phyloP scores from a whole-genome alignment of 495 filamentous ascomycete species.

The Chlorociboria aeruginascens region DNA sequence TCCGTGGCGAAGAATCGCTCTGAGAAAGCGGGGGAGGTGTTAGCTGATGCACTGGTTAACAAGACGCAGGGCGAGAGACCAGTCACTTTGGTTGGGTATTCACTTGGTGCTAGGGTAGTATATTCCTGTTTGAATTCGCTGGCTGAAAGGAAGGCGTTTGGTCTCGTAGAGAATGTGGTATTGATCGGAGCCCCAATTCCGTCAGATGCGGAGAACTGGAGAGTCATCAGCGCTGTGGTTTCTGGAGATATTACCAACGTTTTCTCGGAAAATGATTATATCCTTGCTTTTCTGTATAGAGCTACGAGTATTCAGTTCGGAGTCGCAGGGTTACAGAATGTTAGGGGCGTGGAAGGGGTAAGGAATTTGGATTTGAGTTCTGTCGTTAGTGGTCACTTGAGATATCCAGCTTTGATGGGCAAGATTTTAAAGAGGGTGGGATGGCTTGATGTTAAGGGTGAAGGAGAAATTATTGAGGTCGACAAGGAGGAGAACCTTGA shows the following conservation, averaged over 20 bases:
- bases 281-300: slow-evolving; percentile 47
- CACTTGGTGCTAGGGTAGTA: slow-evolving; percentile 77
- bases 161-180: slow-evolving; percentile 72
- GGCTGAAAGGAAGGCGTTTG: slow-evolving; percentile 68
- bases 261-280: slow-evolving; percentile 46
- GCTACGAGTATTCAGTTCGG: slow-evolving; percentile 40
- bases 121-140: slow-evolving; percentile 68
- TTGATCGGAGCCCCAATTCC: slow-evolving; percentile 78
- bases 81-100: slow-evolving; percentile 83
- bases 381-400: slow-evolving; percentile 38
- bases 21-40: slow-evolving; percentile 74
- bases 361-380: slow-evolving; percentile 44
- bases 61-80: slow-evolving; percentile 81
- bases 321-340: slow-evolving; percentile 41
- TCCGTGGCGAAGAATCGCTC: slow-evolving; percentile 64
- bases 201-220: slow-evolving; percentile 36
- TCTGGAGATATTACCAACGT: slow-evolving; percentile 45
- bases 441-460: slow-evolving; percentile 36
- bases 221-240: slow-evolving; percentile 41
- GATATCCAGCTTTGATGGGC: slow-evolving; percentile 41
- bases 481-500: slow-evolving; percentile 16
- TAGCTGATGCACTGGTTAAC: slow-evolving; percentile 81
- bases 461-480: slow-evolving; percentile 27
- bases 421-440: slow-evolving; percentile 39
- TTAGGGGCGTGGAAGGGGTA: slow-evolving; percentile 39